These are phyloP conservation scores for Pleurotus giganteus DNA, from an alignment of 768 basidiomycete species.

Conservation along the genomic window DNA sequence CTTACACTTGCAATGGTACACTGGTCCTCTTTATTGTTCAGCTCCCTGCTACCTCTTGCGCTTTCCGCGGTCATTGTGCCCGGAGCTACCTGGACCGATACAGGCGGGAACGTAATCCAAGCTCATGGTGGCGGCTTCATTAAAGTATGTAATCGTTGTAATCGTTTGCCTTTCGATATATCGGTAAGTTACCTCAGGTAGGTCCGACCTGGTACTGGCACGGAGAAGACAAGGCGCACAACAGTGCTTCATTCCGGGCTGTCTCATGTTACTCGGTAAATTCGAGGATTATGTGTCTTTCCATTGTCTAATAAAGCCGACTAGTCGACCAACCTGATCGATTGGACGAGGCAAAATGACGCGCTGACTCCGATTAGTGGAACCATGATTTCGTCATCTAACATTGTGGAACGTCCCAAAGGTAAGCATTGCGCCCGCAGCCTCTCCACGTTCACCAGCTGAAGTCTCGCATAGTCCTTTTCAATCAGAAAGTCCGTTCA, in stretches of 20 bases:
- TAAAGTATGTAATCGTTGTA: conserved; percentile 32
- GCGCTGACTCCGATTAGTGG: conserved; percentile 52
- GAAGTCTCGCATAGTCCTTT: conserved; percentile 37
- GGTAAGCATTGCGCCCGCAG: conserved; percentile 27
- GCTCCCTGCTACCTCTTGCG: conserved; percentile 16
- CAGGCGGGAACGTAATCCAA: conserved; percentile 58
- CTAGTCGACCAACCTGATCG: conserved; percentile 49
- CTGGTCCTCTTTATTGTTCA: conserved; percentile 12
- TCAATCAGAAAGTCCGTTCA: conserved; percentile 46
- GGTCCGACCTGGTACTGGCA: conserved; percentile 59
- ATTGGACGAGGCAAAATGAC: conserved; percentile 58
- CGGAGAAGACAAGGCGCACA: conserved; percentile 60
- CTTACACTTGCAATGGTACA: not conserved
- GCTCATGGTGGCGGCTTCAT: conserved; percentile 62
- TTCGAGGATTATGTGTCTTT: not conserved
- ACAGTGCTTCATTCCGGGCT: conserved; percentile 52
- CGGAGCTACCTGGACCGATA: conserved; percentile 62
- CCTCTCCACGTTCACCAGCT: not conserved
- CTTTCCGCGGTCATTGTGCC: conserved; percentile 51
- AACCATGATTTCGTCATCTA: conserved; percentile 54
- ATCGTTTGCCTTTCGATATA: not conserved
- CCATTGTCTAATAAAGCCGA: not conserved
- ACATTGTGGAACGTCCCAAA: conserved; percentile 65
- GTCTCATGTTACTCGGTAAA: conserved; percentile 57
- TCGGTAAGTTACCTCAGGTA: conserved; percentile 29